Evolutionary conservation across 192 early-diverging fungal species (phyloP), one percentile per base, ranked within the genome.

Genomic region (Dispira simplex): DNA sequence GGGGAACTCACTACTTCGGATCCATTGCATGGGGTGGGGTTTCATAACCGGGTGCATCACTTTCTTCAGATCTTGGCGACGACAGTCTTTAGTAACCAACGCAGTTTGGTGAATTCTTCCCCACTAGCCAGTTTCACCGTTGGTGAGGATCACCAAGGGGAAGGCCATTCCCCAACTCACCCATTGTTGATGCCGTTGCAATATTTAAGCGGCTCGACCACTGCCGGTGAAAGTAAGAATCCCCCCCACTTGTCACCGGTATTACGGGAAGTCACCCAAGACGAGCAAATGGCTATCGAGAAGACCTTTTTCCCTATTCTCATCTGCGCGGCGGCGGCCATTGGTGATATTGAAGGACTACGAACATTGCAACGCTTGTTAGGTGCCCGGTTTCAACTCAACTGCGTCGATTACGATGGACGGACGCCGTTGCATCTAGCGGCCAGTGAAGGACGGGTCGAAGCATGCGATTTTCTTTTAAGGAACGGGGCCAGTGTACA

Each of bases 401-500:
- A 89, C 53, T 81, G 86, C 60, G 81, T 83, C 18, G 90, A 91
- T 73, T 90, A 91, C 68, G 85, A 90, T 58, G 85, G 87, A 0
- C 77, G 85, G 45, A 89, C 90, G 0, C 87, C 93, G 0, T 76
- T 98, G 51, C 95, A 97, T 69, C 79, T 93, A 46, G 94, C 94
- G 0, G 85, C 86, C 46, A 72, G 81, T 18, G 84, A 86, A 26
- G 87, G 88, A 18, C 84, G 92, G 63, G 66, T 85, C 8, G 75
- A 77, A 4, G 81, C 86, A 11, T 87, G 90, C 0, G 78, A 87
- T 46, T 91, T 87, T 54, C 65, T 97, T 53, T 68, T 97, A 8
- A 69, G 74, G 28, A 81, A 87, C 64, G 97, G 97, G 3, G 90
- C 93, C 6, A 90, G 87, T 43, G 88, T 97, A 20, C 95, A 99